Evolutionary conservation across 495 filamentous ascomycete species (phyloP), one percentile per base, ranked within the genome.

Genomic region (Hypoxylon crocopeplum): DNA sequence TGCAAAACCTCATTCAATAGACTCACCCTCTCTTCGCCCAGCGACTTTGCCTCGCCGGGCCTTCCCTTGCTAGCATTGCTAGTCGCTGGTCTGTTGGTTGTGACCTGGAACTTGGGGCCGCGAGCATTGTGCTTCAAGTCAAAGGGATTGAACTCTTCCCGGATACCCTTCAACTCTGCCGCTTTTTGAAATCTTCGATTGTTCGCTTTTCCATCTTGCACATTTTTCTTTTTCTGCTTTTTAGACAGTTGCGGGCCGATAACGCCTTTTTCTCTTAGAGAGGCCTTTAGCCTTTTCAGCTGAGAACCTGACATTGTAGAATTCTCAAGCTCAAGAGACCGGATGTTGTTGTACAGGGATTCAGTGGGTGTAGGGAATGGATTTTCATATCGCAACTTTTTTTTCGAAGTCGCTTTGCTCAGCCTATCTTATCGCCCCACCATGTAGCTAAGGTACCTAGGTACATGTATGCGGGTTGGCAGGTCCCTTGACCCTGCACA

Each of bases 131-230:
- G 81, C 72, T 94, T 92, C 70, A 95, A 82, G 71, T 98, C 94
- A 72, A 98, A 98, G 2, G 94, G 94, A 74, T 97, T 98, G 84
- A 97, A 97, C 61, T 91, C 84, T 54, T 97, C 92, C 59, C 94
- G 88, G 68, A 98, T 97, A 42, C 82, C 82, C 65, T 89, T 82
- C 46, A 98, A 78, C 11, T 89, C 90, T 36, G 83, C 84, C 62
- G 86, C 83, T 48, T 87, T 82, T 72, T 90, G 83, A n/a, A 88
- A 82, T 45, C 84, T 80, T 60, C 88, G 86, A 60, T 89, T 84
- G 58, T 83, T 81, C 40, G 77, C 77, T 39, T 79, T 80, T 32
- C 83, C 83, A 69, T 84, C 79, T 69, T 87, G 85, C 30, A 81
- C 82, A 71, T 86, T 85, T 71, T 88, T 82, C 64, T 87, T 89